These are phyloP conservation scores for Spathaspora passalidarum DNA, from an alignment of 805 yeast species.

Conservation along the genomic window DNA sequence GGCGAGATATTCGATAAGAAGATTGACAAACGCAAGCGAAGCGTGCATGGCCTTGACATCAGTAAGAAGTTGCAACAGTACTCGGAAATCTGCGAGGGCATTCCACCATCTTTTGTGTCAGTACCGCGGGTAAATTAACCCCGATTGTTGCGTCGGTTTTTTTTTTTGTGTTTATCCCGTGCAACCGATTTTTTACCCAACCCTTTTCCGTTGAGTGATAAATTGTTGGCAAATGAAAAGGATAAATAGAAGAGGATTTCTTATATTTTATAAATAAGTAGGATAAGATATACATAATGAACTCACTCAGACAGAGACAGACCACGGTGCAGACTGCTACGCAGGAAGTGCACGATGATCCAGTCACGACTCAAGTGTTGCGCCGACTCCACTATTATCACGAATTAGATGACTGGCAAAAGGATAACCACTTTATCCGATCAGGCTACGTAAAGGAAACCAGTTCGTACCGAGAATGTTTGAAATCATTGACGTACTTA, in stretches of 20 bases:
- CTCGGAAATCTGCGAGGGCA: constrained; percentile 49
- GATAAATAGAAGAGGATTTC: background rate
- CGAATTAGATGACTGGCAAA: constrained; percentile 70
- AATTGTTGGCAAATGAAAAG: too few relatives aligned
- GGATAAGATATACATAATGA: background rate
- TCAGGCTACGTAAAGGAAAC: constrained; percentile 65
- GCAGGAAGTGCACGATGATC: background rate
- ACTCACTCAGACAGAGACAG: background rate
- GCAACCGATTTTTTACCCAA: background rate
- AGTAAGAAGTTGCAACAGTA: constrained; percentile 43
- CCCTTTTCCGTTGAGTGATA: background rate
- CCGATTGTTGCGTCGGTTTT: background rate
- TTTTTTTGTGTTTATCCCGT: background rate
- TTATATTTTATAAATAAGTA: background rate
- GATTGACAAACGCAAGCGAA: constrained; percentile 20
- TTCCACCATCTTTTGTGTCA: constrained; percentile 52
- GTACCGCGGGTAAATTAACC: background rate
- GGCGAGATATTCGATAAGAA: constrained; percentile 39
- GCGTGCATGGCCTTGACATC: constrained; percentile 17
- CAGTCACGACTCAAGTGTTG: background rate
- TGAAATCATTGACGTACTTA: constrained; percentile 48
- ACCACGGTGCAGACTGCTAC: background rate
- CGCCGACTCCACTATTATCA: constrained; percentile 36
- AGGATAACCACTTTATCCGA: constrained; percentile 64
- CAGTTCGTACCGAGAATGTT: constrained; percentile 41